Evolutionary conservation across 306 rosid genomes (phyloP).

Genomic region (cucumber (Cucumis sativus)): DNA sequence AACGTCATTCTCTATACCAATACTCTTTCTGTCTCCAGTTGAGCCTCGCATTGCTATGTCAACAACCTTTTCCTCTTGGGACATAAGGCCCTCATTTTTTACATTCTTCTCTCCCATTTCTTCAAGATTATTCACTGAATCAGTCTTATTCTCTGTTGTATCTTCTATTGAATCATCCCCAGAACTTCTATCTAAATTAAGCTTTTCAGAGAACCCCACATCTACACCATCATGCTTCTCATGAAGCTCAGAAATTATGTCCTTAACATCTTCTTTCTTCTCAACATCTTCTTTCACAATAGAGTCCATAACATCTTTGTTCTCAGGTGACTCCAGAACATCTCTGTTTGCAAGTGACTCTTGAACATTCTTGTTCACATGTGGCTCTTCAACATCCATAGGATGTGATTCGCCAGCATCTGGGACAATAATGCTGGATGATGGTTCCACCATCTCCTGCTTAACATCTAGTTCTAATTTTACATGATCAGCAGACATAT

Average conservation of each 20-base stretch:
- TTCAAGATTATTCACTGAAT: constrained; percentile 50
- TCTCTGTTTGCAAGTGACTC: constrained; percentile 1
- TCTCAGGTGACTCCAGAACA: constrained; percentile 1
- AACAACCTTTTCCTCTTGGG: constrained; percentile 27
- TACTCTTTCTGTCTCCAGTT: constrained; percentile 33
- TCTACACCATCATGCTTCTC: constrained; percentile 45
- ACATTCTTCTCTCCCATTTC: constrained; percentile 36
- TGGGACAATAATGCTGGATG: constrained; percentile 62
- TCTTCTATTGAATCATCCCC: constrained; percentile 99
- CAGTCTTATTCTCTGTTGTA: constrained; percentile 65
- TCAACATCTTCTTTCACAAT: constrained; percentile 19
- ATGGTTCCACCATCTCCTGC: constrained; percentile 98
- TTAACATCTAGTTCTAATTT: constrained; percentile 93
- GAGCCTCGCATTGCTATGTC: constrained; percentile 38
- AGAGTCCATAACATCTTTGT: not conserved
- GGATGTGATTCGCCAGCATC: constrained; percentile 68
- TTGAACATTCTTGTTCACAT: constrained; percentile 20
- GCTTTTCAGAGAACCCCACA: constrained; percentile 72
- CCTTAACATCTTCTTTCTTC: constrained; percentile 28
- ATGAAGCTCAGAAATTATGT: constrained; percentile 31
- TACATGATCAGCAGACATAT: constrained; percentile 97
- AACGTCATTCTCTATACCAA: constrained; percentile 29
- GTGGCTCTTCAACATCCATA: constrained; percentile 54
- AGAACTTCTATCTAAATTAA: constrained; percentile 94
- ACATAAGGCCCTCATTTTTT: constrained; percentile 32